Conservation (phyloP, 768 basidiomycete species). For the Erythrobasidium yunnanense region DNA sequence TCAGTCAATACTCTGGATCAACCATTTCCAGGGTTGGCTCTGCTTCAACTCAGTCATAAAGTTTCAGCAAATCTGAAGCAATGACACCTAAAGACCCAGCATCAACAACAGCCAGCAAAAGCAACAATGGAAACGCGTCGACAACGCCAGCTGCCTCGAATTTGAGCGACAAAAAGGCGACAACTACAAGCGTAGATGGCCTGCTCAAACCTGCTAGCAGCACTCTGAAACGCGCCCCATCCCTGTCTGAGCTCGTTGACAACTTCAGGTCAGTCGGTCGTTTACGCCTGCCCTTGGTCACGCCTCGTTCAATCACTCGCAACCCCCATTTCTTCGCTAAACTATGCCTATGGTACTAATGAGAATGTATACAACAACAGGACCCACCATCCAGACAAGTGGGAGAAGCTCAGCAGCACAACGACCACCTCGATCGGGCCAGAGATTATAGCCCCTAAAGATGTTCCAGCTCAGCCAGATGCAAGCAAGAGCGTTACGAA, state of each 20-base stretch:
- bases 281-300: background rate
- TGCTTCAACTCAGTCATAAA: no score
- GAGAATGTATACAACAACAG: background rate
- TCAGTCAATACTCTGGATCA: no score
- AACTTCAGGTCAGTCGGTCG: background rate
- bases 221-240: conserved; percentile 1
- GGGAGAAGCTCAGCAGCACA: background rate
- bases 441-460: no score
- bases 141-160: background rate
- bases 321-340: background rate
- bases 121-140: background rate
- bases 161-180: background rate
- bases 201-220: background rate
- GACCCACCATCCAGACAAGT: conserved; percentile 12
- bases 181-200: background rate
- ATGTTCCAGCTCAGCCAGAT: no score
- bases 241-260: background rate
- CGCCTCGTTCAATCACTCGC: background rate
- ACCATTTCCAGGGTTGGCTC: no score
- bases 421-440: background rate
- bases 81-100: no score
- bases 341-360: background rate
- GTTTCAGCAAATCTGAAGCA: no score
- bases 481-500: no score
- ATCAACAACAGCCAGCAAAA: background rate